Base-by-base conservation (phyloP, 768 basidiomycete genomes). In the Boletus eberwhitei region DNA sequence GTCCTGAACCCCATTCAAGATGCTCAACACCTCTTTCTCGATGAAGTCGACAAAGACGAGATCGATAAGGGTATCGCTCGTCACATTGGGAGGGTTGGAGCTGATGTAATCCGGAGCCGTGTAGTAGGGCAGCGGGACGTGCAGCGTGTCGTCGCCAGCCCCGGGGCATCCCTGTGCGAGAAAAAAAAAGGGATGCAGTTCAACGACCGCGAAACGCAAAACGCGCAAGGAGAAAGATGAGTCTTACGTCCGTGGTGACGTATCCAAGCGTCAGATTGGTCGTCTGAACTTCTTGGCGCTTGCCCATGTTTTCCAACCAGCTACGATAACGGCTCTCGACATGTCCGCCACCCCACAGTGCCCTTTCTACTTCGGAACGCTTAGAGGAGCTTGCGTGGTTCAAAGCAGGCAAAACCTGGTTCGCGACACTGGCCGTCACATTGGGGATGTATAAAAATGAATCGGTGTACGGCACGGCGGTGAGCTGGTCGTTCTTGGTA, bases 31-130 rank as follows among this genome's bases (percentile, higher is more conserved):
- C 57, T 81, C 73, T 5, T 61, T 50, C 62, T 78, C 73, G 63
- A 90, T 84, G 68, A 90, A 92, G 67, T 86, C 75, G 44, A 86
- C 76, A 66, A 91, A 93, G 34, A 92, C 84, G 22, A 93, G 77
- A 61, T 93, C 90, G 57, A 93, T 76, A 0, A 72, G 73, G 0
- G 81, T 75, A 50, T 77, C 73, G 50, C 73, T 73, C 0, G 80
- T 55, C 14, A 83, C 77, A 21, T 73, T 64, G 3, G 87, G 85
- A 4, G 80, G 65, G 26, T 74, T 68, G 0, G 85, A 86, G n/a
- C 75, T 75, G 54, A 90, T 76, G 64, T 84, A 90, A 61, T 78
- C 75, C 0, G 86, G 87, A 3, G 72, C 56, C 5, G 66, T 48
- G 69, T 78, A 80, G 69, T 79, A 80, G 5, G 86, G 78, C 48